Base-by-base conservation (phyloP, 108 stramenopile species). In the Ochromonas danica region DNA sequence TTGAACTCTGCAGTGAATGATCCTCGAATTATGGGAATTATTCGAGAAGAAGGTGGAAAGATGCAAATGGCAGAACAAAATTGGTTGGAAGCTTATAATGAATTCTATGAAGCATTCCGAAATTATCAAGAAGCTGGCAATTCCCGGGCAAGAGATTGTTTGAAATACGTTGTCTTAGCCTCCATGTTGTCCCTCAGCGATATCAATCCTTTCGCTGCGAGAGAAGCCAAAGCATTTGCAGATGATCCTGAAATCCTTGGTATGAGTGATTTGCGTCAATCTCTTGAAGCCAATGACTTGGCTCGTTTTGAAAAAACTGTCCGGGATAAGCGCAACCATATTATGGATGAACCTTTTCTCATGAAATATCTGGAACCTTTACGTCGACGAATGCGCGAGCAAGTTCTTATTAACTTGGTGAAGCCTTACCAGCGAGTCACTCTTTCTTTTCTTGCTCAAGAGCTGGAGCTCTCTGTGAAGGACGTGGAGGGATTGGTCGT, bases 161-260 rank as follows among this genome's bases (percentile, higher is more conserved):
- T 89, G 30, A 87, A 89, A 85, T 87, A 85, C 61, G 84, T 87
- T 28, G 87, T 88, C 39, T 71, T 89, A 77, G 88, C 89, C 2
- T 88, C 88, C 85, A 89, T 89, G 89, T 60, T 88, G 0, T 84
- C 87, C 31, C 83, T 85, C 1, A 81, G 70, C 1, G 86, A 83
- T 85, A 86, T 89, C 79, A 87, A 89, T 81, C 89, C 89, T 3
- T 89, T 89, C 77, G 86, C 86, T 0, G 83, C 88, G 0, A 63
- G 84, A 1, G 89, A 89, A 43, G 89, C 89, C 10, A 89, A 89
- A 71, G 87, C 81, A n/a, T 89, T 82, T 71, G 79, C 88, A 82
- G 85, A 87, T 6, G 86, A 89, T 61, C 60, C 51, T 3, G 86
- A 88, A 43, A 82, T 88, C 40, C 40, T 81, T 36, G 89, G 87